A percentile compares a stretch with the other conserved stretches of the same genome.
Conservation (phyloP, 768 basidiomycete genomes). For the Russula brevipes region DNA sequence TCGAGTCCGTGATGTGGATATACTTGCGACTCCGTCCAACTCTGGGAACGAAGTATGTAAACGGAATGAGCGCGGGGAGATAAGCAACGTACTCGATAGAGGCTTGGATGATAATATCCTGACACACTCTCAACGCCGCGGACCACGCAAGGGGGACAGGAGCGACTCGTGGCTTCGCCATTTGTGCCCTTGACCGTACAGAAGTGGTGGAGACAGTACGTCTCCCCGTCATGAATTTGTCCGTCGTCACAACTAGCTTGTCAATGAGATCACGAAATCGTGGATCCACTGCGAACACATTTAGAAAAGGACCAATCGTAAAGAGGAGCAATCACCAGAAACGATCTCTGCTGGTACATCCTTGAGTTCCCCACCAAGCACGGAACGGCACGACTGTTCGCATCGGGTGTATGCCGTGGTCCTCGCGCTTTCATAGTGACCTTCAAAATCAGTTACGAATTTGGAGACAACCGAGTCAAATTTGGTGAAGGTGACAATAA, state of each 20-base stretch:
- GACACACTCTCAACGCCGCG: not conserved
- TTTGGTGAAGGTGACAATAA: constrained; percentile 11
- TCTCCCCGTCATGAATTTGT: not conserved
- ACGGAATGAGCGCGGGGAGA: not conserved
- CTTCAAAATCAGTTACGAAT: not conserved
- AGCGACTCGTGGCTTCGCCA: not conserved
- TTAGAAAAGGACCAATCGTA: not conserved
- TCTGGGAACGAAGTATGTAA: not conserved
- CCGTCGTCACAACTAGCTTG: not conserved
- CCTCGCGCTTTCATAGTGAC: not conserved
- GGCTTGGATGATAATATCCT: not conserved
- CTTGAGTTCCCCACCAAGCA: not conserved
- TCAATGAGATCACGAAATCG: not conserved
- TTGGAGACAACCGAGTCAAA: not conserved
- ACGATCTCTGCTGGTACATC: constrained; percentile 9
- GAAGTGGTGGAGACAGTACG: not conserved
- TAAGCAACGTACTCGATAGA: constrained; percentile 3
- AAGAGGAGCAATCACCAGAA: not conserved
- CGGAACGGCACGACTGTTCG: not conserved
- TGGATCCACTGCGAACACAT: not conserved
- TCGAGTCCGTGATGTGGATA: not conserved
- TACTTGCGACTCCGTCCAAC: constrained; percentile 7
- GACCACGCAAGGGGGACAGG: constrained; percentile 6
- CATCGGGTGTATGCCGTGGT: not conserved
- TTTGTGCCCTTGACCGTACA: not conserved